Evolutionary conservation across 208 protist genomes (phyloP), one percentile per base, ranked within the genome.

Genomic region (Leptomonas seymouri): DNA sequence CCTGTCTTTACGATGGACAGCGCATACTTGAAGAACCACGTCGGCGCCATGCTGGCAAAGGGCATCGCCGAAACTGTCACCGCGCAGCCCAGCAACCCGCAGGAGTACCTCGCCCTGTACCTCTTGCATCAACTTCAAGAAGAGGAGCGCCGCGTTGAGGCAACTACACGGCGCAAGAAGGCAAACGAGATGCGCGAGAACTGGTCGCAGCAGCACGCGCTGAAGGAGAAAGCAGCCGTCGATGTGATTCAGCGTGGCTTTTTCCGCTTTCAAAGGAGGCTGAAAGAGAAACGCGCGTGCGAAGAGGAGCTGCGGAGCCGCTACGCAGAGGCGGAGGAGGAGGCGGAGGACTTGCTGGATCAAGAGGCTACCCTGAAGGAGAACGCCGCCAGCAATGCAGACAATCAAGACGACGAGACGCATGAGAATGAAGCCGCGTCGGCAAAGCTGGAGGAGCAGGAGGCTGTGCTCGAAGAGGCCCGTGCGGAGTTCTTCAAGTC

Each of bases 61-160:
- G 93, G 87, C n/a, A 71, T 97, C 2, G 93, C 93, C 3, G 89
- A 96, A 60, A 96, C 90, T 16, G 87, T 95, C 20, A 78, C 91
- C 8, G 93, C 90, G 12, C 87, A 91, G 74, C 91, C 93, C 20
- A 84, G 74, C 46, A 93, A 97, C 75, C 93, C 93, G 25, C 87
- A 94, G 76, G 93, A 97, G 81, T 97, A 94, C 72, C 82, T 97
- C 34, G 91, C 87, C 5, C 82, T 96, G 31, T 96, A 86, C 64
- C 87, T 96, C 7, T 80, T 95, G 42, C 89, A 96, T 64, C 81
- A 95, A 21, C 65, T 97, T 39, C 86, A 97, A 63, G 76, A 94
- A 51, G 82, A 95, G 78, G 77, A 91, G 69, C 78, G 81, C 36
- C 65, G 78, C 44, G 60, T 44, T 6, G 67, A 67, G 7, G 76